Evolutionary conservation across 2,329 filamentous ascomycete species (phyloP).

Genomic region (Didymella segeticola): DNA sequence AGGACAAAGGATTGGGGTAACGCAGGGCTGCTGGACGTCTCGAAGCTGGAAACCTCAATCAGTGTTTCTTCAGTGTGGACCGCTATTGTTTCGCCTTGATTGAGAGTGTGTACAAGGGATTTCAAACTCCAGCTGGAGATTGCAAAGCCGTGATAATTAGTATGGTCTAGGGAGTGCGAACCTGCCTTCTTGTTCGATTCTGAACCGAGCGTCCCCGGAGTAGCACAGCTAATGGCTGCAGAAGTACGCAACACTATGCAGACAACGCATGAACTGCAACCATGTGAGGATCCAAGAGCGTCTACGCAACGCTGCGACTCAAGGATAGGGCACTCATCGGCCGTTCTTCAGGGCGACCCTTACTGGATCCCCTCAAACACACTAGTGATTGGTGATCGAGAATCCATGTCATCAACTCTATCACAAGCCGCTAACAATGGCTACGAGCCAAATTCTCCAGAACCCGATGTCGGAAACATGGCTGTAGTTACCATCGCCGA

Average conservation of each 20-base stretch:
- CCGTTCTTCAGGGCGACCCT: not conserved
- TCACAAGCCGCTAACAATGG: not conserved
- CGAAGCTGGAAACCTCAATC: not conserved
- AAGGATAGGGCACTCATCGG: not conserved
- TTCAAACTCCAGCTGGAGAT: not conserved
- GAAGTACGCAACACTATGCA: not conserved
- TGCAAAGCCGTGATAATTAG: not conserved
- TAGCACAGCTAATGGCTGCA: not conserved
- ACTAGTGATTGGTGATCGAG: too few species aligned
- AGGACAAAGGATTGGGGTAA: conserved; percentile 22
- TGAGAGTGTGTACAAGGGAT: not conserved
- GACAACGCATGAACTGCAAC: not conserved
- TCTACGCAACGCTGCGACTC: not conserved
- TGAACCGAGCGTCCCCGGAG: not conserved
- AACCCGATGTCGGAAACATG: not conserved
- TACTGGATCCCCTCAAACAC: not conserved
- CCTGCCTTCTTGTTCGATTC: not conserved
- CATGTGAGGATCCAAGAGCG: not conserved
- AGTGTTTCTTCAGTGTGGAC: conserved; percentile 2
- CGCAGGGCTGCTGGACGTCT: not conserved
- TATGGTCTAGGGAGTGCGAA: not conserved
- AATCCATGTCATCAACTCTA: too few species aligned
- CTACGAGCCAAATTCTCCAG: not conserved
- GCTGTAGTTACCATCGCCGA: not conserved
- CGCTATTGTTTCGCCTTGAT: not conserved